These are phyloP conservation scores for Drechslerella dactyloides DNA, from an alignment of 2,329 filamentous ascomycete genomes.

Conservation along the genomic window DNA sequence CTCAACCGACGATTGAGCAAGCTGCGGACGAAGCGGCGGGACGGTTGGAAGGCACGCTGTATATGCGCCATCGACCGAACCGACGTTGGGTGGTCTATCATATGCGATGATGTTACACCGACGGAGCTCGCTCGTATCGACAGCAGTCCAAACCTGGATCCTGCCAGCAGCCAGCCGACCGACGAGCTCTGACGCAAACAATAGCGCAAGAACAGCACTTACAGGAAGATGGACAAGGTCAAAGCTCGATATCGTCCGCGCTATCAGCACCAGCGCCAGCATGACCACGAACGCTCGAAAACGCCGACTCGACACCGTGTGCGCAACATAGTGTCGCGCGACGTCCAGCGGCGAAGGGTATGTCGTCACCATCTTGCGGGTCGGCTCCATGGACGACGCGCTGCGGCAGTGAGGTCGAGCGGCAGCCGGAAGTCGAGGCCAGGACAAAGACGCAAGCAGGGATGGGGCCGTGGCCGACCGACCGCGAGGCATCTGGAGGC, in stretches of 20 bases:
- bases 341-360: slow-evolving; percentile 15
- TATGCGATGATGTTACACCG: no score
- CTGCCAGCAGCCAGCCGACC: slow-evolving; percentile 1
- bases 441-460: not conserved
- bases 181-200: slow-evolving; percentile 13
- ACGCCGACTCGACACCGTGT: slow-evolving; percentile 24
- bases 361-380: slow-evolving; percentile 22
- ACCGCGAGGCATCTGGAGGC: no score
- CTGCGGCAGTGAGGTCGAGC: not conserved
- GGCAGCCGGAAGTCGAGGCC: not conserved
- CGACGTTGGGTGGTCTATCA: no score
- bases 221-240: slow-evolving; percentile 28
- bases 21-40: not conserved
- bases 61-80: no score
- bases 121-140: no score
- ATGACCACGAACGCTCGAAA: slow-evolving; percentile 36
- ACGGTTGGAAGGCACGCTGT: no score
- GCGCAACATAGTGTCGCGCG: slow-evolving; percentile 34
- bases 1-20: not conserved
- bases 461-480: no score
- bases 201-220: slow-evolving; percentile 18
- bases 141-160: no score
- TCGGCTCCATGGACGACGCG: slow-evolving; percentile 17
- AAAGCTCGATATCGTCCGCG: slow-evolving; percentile 31
- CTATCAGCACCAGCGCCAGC: slow-evolving; percentile 17